Base-by-base conservation (phyloP, 2,329 filamentous ascomycete genomes). In the Ophiostoma perfectum region DNA sequence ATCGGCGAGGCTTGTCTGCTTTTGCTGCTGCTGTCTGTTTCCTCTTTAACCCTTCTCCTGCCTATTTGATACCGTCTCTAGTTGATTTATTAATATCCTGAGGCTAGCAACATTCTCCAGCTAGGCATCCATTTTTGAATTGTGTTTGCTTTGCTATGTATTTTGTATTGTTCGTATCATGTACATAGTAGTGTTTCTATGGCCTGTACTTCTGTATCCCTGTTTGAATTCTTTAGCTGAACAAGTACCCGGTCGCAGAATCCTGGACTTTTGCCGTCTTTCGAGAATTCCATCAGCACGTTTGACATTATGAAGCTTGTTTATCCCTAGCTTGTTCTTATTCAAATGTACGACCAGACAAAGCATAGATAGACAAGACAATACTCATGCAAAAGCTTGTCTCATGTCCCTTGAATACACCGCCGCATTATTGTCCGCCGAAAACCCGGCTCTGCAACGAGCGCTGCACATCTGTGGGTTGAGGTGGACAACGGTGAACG, bases 1-100 rank as follows among this genome's bases (percentile, higher is more conserved):
- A 55, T 55, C 49, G 49, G n/a, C 49, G 27, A 55, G 49, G 49
- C 49, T 55, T 55, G 49, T 55, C 49, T 55, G 18, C 27, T 55
- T 55, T 27, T 27, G 49, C 18, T 55, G 18, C n/a, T 55, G 45
- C 27, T 27, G 27, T 27, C 27, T 47, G n/a, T 55, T 63, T 44
- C 60, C 38, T 38, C 38, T 63, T 63, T 42, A 4, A 18, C 39
- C 60, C 39, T 63, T 63, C 39, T 42, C 39, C 60, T 63, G 39
- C 39, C 60, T 63, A 42, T 5, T 63, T 63, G 38, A 42, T 63
- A 12, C 3, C 27, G 27, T 38, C 27, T 18, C 36, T n/a, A 9
- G 36, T 52, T 52, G 47, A 8, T 9, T 52, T 52, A n/a, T 8
- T 55, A 38, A 60, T 39, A 60, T 60, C 55, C 55, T 60, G 49